Conservation (phyloP, 768 basidiomycete genomes). For the Sporobolomyces pararoseus region DNA sequence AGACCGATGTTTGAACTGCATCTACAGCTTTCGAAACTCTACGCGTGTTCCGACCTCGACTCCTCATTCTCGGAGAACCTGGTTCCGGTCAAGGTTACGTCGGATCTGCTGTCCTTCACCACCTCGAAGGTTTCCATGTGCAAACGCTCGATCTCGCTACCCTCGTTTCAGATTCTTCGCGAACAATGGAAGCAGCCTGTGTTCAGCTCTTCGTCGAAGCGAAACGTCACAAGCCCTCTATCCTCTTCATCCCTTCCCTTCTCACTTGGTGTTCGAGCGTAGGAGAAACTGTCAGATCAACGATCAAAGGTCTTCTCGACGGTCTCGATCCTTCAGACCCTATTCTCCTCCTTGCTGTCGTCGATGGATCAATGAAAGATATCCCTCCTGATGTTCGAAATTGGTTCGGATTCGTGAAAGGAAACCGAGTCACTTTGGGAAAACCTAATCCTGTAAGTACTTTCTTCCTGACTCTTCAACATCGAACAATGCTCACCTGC, state of each 20-base stretch:
- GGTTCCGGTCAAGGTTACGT: constrained; percentile 92
- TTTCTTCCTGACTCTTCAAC: not conserved
- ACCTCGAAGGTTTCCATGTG: constrained; percentile 90
- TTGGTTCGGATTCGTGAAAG: constrained; percentile 79
- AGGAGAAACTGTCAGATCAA: constrained; percentile 75
- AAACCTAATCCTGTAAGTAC: constrained; percentile 54
- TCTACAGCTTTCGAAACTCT: constrained; percentile 79
- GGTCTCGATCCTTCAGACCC: constrained; percentile 87
- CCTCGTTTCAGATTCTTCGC: constrained; percentile 78
- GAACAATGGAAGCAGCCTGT: constrained; percentile 72
- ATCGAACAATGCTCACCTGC: not conserved
- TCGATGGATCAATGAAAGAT: constrained; percentile 67
- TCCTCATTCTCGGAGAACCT: constrained; percentile 70
- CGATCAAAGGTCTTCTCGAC: constrained; percentile 85
- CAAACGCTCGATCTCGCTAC: constrained; percentile 89
- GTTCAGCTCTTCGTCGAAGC: constrained; percentile 95
- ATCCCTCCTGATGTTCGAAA: constrained; percentile 76
- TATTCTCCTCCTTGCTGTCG: constrained; percentile 81
- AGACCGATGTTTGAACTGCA: not conserved
- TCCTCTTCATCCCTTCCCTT: constrained; percentile 89
- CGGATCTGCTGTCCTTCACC: constrained; percentile 84
- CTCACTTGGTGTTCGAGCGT: constrained; percentile 79
- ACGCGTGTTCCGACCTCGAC: constrained; percentile 81
- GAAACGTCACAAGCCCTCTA: constrained; percentile 91
- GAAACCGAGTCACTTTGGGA: constrained; percentile 67